Conservation (phyloP, 1,284 basidiomycete species). For the Schizophyllum amplum region DNA sequence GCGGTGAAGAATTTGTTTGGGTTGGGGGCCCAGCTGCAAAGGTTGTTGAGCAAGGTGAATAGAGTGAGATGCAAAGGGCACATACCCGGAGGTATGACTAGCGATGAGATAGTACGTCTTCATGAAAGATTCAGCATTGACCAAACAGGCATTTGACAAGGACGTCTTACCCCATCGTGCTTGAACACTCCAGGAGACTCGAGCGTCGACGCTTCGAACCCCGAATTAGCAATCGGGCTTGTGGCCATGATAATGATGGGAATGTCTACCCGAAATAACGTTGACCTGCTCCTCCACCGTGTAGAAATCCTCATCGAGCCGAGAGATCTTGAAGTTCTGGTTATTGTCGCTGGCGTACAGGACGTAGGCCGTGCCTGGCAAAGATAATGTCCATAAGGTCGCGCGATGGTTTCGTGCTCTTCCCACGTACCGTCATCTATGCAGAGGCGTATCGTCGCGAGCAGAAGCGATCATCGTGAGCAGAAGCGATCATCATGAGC, state of each 20-base stretch:
- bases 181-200: conserved; percentile 59
- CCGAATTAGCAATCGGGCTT: no score
- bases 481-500: no score
- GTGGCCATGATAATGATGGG: no score
- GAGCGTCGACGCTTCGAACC: conserved; percentile 41
- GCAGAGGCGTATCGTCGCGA: no score
- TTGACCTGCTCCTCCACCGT: conserved; percentile 43
- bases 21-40: conserved; percentile 51
- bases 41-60: not conserved
- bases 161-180: conserved; percentile 35
- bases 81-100: conserved; percentile 37
- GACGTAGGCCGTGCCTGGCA: conserved; percentile 38
- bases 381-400: not conserved
- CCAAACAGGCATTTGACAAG: not conserved
- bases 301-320: conserved; percentile 48
- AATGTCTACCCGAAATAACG: conserved; percentile 37
- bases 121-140: not conserved
- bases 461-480: no score
- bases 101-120: conserved; percentile 47
- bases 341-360: conserved; percentile 63
- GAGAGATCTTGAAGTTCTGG: conserved; percentile 60
- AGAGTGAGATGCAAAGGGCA: not conserved
- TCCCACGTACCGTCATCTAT: conserved; percentile 32
- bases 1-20: conserved; percentile 56
- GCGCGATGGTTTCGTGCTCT: not conserved